phyloP scores from a whole-genome alignment of 306 rosid genomes.

The Erythrophleum fordii region DNA sequence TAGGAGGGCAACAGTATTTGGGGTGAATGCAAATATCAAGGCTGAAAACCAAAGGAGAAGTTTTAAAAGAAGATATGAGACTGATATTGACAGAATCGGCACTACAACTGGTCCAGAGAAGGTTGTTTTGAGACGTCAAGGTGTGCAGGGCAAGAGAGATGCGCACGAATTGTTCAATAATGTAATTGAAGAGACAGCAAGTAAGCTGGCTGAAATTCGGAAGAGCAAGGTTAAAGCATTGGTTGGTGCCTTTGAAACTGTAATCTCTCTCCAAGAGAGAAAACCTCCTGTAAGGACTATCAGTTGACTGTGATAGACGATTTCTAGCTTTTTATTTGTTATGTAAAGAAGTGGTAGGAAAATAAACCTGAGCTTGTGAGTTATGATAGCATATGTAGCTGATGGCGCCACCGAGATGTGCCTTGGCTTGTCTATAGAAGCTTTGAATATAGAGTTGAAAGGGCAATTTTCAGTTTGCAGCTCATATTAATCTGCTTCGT shows the following conservation, averaged over 20 bases:
- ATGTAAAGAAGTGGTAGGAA: slow-evolving; percentile 40
- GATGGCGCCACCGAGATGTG: slow-evolving; percentile 37
- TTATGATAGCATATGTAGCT: slow-evolving; percentile 35
- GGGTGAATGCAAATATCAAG: slow-evolving; percentile 43
- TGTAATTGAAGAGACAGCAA: slow-evolving; percentile 93
- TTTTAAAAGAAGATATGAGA: slow-evolving; percentile 55
- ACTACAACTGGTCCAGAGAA: slow-evolving; percentile 44
- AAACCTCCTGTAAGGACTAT: slow-evolving; percentile 56
- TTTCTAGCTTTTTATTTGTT: slow-evolving; percentile 22
- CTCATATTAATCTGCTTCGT: slow-evolving; percentile 40
- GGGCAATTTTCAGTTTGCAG: slow-evolving; percentile 37
- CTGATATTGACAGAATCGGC: slow-evolving; percentile 28
- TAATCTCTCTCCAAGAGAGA: slow-evolving; percentile 89
- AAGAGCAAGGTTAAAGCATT: slow-evolving; percentile 98
- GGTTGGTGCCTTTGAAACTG: slow-evolving; percentile 98
- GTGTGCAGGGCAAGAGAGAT: slow-evolving; percentile 69
- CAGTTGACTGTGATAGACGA: slow-evolving; percentile 41
- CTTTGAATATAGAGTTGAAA: slow-evolving; percentile 44
- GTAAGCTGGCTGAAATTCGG: slow-evolving; percentile 73
- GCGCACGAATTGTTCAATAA: slow-evolving; percentile 77
- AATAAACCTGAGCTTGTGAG: slow-evolving; percentile 52
- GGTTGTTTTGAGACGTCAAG: slow-evolving; percentile 82
- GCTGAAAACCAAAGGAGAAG: slow-evolving; percentile 45
- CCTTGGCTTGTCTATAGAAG: slow-evolving; percentile 39
- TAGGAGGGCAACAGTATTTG: slow-evolving; percentile 57